Evolutionary conservation across 1,284 basidiomycete genomes (phyloP).

Genomic region (Ceratobasidium sp.): DNA sequence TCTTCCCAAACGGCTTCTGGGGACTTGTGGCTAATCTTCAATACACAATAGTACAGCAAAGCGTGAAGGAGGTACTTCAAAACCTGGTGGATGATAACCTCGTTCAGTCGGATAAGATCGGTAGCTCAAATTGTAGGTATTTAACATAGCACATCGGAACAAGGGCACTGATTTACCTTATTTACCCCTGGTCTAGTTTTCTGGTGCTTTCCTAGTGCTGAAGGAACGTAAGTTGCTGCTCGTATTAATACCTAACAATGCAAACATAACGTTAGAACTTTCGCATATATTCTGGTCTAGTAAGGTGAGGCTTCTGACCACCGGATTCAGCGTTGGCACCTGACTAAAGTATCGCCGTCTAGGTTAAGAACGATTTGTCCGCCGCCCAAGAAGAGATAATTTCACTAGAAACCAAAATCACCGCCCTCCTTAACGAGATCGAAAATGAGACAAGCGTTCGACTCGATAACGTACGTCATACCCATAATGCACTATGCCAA

Average conservation of each 20-base stretch:
- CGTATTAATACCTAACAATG: not conserved
- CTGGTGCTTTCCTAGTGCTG: slow-evolving; percentile 92
- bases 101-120: slow-evolving; percentile 89
- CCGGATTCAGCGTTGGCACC: not conserved
- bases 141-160: not conserved
- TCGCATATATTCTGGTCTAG: slow-evolving; percentile 55
- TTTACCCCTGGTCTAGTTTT: slow-evolving; percentile 59
- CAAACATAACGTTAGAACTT: not conserved
- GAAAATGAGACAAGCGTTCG: slow-evolving; percentile 69
- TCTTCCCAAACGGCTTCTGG: not conserved
- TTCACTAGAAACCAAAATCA: slow-evolving; percentile 58
- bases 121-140: slow-evolving; percentile 86
- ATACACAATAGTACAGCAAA: slow-evolving; percentile 75
- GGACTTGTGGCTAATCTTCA: not conserved
- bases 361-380: slow-evolving; percentile 75
- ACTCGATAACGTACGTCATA: slow-evolving; percentile 70
- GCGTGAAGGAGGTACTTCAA: slow-evolving; percentile 89
- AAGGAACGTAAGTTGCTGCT: slow-evolving; percentile 61
- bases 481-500: not conserved
- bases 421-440: slow-evolving; percentile 60
- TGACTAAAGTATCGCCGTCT: slow-evolving; percentile 28
- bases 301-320: slow-evolving; percentile 75
- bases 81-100: slow-evolving; percentile 86
- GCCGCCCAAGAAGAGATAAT: slow-evolving; percentile 67
- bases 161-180: no score